Conservation (phyloP, 2,329 filamentous ascomycete species). For the Alternaria burnsii region DNA sequence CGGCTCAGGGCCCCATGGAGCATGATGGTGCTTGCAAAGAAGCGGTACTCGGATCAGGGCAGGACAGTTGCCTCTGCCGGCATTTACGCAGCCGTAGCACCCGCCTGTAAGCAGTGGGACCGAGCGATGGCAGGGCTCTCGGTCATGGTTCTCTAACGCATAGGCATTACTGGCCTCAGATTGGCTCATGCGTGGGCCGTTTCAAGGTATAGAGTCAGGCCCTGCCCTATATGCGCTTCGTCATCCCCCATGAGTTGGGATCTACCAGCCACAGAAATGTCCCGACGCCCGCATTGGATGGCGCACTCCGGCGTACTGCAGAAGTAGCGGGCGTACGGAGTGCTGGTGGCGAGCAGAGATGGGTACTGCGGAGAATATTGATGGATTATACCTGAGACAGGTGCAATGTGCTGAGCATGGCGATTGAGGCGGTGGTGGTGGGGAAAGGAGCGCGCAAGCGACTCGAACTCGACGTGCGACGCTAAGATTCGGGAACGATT, state of each 20-base stretch:
- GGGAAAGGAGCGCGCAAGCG: constrained; percentile 20
- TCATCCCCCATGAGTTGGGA: constrained; percentile 43
- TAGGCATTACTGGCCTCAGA: constrained; percentile 49
- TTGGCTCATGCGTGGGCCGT: constrained; percentile 53
- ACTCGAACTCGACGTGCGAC: constrained; percentile 9
- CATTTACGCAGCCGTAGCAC: constrained; percentile 49
- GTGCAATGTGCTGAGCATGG: constrained; percentile 6
- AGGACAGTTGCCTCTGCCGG: constrained; percentile 44
- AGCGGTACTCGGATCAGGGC: constrained; percentile 42
- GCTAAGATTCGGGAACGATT: constrained; percentile 21
- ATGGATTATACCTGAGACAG: constrained; percentile 28
- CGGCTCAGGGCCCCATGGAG: constrained; percentile 31
- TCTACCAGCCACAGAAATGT: constrained; percentile 49
- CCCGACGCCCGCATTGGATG: constrained; percentile 38
- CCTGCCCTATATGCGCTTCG: constrained; percentile 51
- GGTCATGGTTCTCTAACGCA: constrained; percentile 47
- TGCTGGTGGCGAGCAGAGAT: constrained; percentile 31
- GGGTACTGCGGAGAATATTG: constrained; percentile 23
- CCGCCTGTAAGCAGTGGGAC: constrained; percentile 45
- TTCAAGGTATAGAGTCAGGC: constrained; percentile 49
- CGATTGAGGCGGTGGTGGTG: constrained; percentile 11
- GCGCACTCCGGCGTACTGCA: constrained; percentile 42
- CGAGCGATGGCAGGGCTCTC: constrained; percentile 35
- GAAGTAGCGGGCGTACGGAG: constrained; percentile 35
- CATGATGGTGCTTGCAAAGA: constrained; percentile 36